phyloP scores from a whole-genome alignment of 1,139 yeast species.

The Yamadazyma blattariae region DNA sequence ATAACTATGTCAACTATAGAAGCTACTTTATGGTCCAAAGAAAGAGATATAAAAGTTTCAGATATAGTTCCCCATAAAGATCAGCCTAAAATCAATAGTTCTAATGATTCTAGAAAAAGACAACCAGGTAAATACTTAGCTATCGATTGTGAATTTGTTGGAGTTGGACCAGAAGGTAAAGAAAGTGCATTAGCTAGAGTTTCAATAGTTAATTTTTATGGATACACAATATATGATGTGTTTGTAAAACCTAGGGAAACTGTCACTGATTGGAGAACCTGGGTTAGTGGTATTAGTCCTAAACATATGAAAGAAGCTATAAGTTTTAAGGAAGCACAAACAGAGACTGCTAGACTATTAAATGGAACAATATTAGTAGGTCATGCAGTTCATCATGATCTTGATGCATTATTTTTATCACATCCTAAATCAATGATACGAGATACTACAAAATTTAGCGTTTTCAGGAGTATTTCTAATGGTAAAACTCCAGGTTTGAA shows the following conservation, averaged over 20 bases:
- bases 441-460: conserved; percentile 69
- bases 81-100: conserved; percentile 3
- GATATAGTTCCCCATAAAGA: conserved; percentile 10
- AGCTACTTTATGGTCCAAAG: conserved; percentile 29
- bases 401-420: conserved; percentile 61
- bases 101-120: conserved; percentile 21
- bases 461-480: conserved; percentile 55
- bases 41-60: conserved; percentile 18
- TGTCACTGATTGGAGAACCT: conserved; percentile 90
- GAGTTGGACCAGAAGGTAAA: conserved; percentile 72
- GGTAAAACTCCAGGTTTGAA: conserved; percentile 77
- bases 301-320: conserved; percentile 66
- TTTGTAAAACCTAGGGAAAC: conserved; percentile 72
- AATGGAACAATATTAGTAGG: conserved; percentile 66
- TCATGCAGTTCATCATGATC: conserved; percentile 80
- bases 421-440: conserved; percentile 65
- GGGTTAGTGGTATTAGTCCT: conserved; percentile 88
- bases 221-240: conserved; percentile 65
- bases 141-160: conserved; percentile 93
- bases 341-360: conserved; percentile 48
- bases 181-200: conserved; percentile 81
- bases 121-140: conserved; percentile 73
- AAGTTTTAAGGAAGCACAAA: conserved; percentile 63
- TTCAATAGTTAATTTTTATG: conserved; percentile 80
- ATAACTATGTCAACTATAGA: conserved; percentile 18